phyloP scores from a whole-genome alignment of 768 basidiomycete species.

The Lentinula edodes region DNA sequence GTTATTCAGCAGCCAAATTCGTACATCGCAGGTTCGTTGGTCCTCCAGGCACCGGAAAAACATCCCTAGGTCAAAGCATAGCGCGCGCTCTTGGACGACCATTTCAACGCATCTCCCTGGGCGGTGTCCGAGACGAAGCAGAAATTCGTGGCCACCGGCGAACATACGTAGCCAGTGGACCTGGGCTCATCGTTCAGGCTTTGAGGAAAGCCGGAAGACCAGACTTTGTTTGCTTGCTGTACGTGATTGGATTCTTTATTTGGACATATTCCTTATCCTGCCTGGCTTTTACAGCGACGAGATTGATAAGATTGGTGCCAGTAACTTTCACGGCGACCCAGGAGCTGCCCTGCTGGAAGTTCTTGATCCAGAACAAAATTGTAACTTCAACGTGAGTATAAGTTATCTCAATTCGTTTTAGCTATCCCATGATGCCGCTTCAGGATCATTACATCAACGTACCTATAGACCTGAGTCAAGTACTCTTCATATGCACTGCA shows the following conservation, averaged over 20 bases:
- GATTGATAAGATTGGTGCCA: slow-evolving; percentile 86
- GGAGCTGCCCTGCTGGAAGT: slow-evolving; percentile 88
- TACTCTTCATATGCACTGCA: slow-evolving; percentile 90
- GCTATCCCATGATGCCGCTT: neutral
- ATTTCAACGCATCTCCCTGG: slow-evolving; percentile 89
- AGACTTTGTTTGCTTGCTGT: slow-evolving; percentile 77
- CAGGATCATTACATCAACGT: slow-evolving; percentile 92
- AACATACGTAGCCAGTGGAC: slow-evolving; percentile 90
- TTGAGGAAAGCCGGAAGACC: slow-evolving; percentile 75
- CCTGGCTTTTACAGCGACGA: slow-evolving; percentile 55
- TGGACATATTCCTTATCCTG: neutral
- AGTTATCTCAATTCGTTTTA: neutral
- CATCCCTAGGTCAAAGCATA: slow-evolving; percentile 84
- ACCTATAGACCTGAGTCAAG: slow-evolving; percentile 81
- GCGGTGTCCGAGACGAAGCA: slow-evolving; percentile 91
- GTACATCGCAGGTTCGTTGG: slow-evolving; percentile 63
- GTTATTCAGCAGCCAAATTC: neutral
- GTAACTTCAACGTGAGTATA: slow-evolving; percentile 62
- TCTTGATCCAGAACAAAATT: slow-evolving; percentile 91
- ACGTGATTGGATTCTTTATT: slow-evolving; percentile 21
- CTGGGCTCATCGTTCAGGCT: slow-evolving; percentile 82
- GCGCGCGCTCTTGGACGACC: slow-evolving; percentile 79
- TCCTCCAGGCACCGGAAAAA: slow-evolving; percentile 90
- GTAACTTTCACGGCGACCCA: slow-evolving; percentile 89
- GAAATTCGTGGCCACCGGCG: slow-evolving; percentile 74